Percentiles rank a stretch among this genome's conserved stretches.
Conservation (phyloP, 1,284 basidiomycete genomes). For the Ceratobasidium sp. region DNA sequence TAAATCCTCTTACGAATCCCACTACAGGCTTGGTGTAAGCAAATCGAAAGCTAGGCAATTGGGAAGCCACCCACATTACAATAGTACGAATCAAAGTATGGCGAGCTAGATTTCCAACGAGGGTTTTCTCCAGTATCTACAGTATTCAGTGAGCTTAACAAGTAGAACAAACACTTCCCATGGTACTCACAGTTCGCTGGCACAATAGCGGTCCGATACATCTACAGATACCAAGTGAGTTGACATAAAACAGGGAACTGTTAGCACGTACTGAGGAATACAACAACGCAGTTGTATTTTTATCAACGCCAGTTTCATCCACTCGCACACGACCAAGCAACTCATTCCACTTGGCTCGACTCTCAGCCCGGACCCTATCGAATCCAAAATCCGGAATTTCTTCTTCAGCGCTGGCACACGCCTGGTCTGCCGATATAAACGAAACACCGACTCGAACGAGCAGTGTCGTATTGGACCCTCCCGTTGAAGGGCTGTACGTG, state of each 20-base stretch:
- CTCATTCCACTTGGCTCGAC: slow-evolving; percentile 69
- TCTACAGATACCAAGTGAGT: slow-evolving; percentile 56
- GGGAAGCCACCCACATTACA: slow-evolving; percentile 66
- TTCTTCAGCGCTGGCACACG: slow-evolving; percentile 70
- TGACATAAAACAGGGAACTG: not conserved
- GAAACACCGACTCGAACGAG: slow-evolving; percentile 64
- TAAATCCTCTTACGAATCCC: slow-evolving; percentile 65
- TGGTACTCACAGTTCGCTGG: slow-evolving; percentile 71
- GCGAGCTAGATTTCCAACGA: slow-evolving; percentile 72
- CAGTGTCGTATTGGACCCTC: slow-evolving; percentile 53
- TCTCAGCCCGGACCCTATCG: slow-evolving; percentile 61
- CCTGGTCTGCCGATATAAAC: slow-evolving; percentile 70
- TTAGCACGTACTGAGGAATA: slow-evolving; percentile 67
- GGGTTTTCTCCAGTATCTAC: slow-evolving; percentile 78
- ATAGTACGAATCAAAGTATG: slow-evolving; percentile 76
- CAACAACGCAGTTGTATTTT: slow-evolving; percentile 62
- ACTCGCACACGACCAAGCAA: slow-evolving; percentile 69
- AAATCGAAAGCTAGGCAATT: not conserved
- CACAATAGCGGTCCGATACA: slow-evolving; percentile 75
- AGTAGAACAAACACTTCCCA: not conserved
- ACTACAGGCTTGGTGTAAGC: slow-evolving; percentile 59
- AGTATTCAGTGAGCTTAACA: slow-evolving; percentile 20
- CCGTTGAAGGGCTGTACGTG: slow-evolving; percentile 63
- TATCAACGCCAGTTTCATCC: slow-evolving; percentile 63
- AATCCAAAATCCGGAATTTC: slow-evolving; percentile 74